Evolutionary conservation across 2,329 filamentous ascomycete species (phyloP), one percentile per base, ranked within the genome.

Genomic region (Apiospora phragmitis): DNA sequence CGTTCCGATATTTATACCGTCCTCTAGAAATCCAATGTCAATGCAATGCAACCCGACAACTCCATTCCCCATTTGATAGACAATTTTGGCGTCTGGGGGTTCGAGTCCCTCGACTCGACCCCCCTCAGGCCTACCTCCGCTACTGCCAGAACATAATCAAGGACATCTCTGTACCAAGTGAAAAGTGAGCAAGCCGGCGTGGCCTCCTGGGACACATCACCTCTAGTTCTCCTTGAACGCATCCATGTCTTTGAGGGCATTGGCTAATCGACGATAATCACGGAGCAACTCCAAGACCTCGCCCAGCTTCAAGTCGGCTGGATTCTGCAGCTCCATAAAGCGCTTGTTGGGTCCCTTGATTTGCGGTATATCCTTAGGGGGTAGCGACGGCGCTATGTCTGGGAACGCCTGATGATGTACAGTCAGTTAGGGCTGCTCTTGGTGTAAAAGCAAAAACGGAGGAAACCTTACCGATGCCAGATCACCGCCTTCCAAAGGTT

Each of bases 231-330:
- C 83, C 72, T 86, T 86, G 76, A 92, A 90, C 12, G 89, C 90
- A 26, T 86, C 89, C 77, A 89, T 81, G 67, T 90, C 88, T 75
- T 89, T 89, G 70, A 95, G 79, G 11, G 88, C 88, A 38, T 85
- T 85, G 0, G 92, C 92, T 65, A 95, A 81, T 69, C 93, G 85
- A 75, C 93, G 89, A 77, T 95, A 95, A 79, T 95, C 93, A 70
- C 89, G 86, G 29, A 95, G 81, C 67, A 95, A 82, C 70, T 92
- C 89, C 32, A 92, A 81, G 24, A 95, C 90, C 76, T 95, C 93
- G n/a, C 90, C 88, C 35, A 95, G 83, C 70, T 86, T 90, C 38
- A 95, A 83, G 65, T 95, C 93, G 0, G 87, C 87, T 0, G 91
- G 90, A 77, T 91, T 91, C 76, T 92, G 86, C 70, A 92, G 80